Conservation (phyloP, 2,329 filamentous ascomycete genomes). For the Trichophyton benhamiae region DNA sequence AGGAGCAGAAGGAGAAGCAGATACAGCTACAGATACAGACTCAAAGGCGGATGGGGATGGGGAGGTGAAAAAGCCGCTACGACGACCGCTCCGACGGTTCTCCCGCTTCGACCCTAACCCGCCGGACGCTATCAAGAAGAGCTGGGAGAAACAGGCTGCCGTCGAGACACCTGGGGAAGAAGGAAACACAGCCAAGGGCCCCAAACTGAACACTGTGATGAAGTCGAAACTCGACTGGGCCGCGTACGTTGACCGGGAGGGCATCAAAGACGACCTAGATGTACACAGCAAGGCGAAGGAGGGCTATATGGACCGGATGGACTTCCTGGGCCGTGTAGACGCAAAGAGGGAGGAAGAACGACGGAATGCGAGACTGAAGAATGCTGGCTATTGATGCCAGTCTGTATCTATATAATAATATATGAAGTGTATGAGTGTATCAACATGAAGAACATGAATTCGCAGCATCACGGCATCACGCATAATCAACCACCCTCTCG, state of each 20-base stretch:
- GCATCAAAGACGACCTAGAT: slow-evolving; percentile 49
- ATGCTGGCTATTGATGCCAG: background rate
- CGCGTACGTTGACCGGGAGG: slow-evolving; percentile 48
- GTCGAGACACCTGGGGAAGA: slow-evolving; percentile 4
- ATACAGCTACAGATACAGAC: slow-evolving; percentile 2
- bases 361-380: slow-evolving; percentile 23
- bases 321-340: slow-evolving; percentile 49
- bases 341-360: slow-evolving; percentile 45
- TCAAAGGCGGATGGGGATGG: slow-evolving; percentile 7
- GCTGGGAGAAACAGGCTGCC: slow-evolving; percentile 28
- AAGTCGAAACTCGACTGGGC: slow-evolving; percentile 56
- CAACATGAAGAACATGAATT: background rate
- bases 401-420: background rate
- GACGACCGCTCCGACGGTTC: slow-evolving; percentile 31
- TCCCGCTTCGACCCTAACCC: slow-evolving; percentile 38
- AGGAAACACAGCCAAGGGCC: slow-evolving; percentile 24
- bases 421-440: background rate
- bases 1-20: slow-evolving; percentile 15
- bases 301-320: slow-evolving; percentile 49
- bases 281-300: slow-evolving; percentile 50
- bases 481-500: no score
- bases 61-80: slow-evolving; percentile 17
- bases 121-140: slow-evolving; percentile 32
- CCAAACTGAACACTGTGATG: slow-evolving; percentile 54
- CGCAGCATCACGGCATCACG: no score